phyloP scores from a whole-genome alignment of 768 basidiomycete genomes.

The Filobasidium floriforme region DNA sequence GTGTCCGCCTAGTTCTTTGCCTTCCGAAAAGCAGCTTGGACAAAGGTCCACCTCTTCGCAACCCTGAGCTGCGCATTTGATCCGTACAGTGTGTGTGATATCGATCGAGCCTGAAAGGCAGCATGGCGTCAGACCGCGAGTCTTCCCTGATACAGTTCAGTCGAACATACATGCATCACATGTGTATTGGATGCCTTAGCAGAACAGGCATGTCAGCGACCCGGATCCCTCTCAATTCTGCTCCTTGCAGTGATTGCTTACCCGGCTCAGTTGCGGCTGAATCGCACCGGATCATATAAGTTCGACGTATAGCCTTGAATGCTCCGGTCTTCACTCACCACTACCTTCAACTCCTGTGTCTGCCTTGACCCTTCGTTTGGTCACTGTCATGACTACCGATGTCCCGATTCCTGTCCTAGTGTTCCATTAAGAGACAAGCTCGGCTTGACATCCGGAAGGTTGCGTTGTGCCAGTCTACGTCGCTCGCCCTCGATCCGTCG shows the following conservation, averaged over 20 bases:
- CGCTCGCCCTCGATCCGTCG: no score
- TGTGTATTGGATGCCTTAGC: slow-evolving; percentile 41
- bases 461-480: no score
- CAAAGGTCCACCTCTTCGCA: slow-evolving; percentile 85
- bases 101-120: slow-evolving; percentile 56
- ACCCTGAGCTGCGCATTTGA: slow-evolving; percentile 71
- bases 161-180: slow-evolving; percentile 41
- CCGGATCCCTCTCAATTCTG: neutral
- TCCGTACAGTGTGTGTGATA: slow-evolving; percentile 90
- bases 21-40: slow-evolving; percentile 81
- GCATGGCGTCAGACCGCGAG: neutral
- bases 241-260: neutral
- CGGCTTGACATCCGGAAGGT: no score
- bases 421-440: no score
- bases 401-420: no score
- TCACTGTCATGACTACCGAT: slow-evolving; percentile 35
- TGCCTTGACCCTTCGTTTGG: slow-evolving; percentile 35
- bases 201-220: neutral
- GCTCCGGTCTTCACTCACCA: slow-evolving; percentile 25
- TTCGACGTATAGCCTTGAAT: neutral
- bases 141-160: neutral
- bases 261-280: slow-evolving; percentile 35
- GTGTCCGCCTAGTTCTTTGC: slow-evolving; percentile 79
- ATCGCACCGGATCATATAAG: neutral
- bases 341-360: slow-evolving; percentile 33